Conservation (phyloP, 2,329 filamentous ascomycete genomes). For the Helminthosporium solani region DNA sequence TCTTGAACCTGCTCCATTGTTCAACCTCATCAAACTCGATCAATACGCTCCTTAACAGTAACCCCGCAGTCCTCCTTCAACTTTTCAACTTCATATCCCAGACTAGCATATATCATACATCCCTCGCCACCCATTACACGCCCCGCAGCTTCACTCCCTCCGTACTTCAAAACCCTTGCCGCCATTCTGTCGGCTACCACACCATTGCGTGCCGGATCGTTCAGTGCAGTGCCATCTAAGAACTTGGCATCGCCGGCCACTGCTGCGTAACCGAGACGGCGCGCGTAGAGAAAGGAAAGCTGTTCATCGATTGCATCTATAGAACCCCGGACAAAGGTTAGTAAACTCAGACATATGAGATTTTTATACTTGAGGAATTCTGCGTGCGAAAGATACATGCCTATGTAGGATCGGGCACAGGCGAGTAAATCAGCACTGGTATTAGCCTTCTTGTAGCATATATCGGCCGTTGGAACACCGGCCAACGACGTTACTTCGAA, state of each 20-base stretch:
- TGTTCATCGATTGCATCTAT: slow-evolving; percentile 13
- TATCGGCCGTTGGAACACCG: slow-evolving; percentile 4
- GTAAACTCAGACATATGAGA: too few relatives aligned
- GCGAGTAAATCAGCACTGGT: slow-evolving; percentile 6
- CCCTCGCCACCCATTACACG: slow-evolving; percentile 8
- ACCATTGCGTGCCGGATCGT: slow-evolving; percentile 6
- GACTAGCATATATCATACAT: slow-evolving; percentile 10
- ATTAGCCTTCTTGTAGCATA: slow-evolving; percentile 2
- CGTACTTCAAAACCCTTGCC: slow-evolving; percentile 6
- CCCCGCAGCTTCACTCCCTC: slow-evolving; percentile 6
- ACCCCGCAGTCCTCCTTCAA: slow-evolving; percentile 4
- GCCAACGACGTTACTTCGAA: slow-evolving; percentile 5
- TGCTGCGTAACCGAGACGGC: slow-evolving; percentile 8
- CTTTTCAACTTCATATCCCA: slow-evolving; percentile 8
- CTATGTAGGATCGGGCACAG: slow-evolving; percentile 10
- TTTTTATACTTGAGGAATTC: too few relatives aligned
- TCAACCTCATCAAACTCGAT: slow-evolving; percentile 3
- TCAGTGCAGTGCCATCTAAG: slow-evolving; percentile 2
- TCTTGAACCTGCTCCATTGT: neutral
- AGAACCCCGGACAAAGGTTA: slow-evolving; percentile 6
- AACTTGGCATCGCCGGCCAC: slow-evolving; percentile 8
- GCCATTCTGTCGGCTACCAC: slow-evolving; percentile 9
- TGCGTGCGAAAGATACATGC: too few relatives aligned
- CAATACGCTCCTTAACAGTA: slow-evolving; percentile 1
- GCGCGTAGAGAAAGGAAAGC: slow-evolving; percentile 8